Conservation (phyloP, 2,329 filamentous ascomycete genomes). For the Plenodomus lindquistii region DNA sequence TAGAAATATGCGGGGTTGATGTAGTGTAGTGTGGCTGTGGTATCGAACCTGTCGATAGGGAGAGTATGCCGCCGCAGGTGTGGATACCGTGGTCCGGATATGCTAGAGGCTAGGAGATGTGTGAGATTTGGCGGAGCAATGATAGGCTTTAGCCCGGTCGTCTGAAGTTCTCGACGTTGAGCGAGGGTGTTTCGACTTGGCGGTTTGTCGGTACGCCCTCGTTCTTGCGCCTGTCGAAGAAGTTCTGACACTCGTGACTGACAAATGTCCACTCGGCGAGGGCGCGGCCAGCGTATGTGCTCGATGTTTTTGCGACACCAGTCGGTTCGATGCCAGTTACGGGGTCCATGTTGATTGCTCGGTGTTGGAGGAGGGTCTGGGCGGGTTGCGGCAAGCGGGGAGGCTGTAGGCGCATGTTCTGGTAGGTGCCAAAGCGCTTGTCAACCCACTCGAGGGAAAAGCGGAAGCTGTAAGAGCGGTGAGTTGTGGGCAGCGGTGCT, state of each 20-base stretch:
- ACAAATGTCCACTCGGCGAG: slow-evolving; percentile 79
- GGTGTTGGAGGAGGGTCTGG: slow-evolving; percentile 63
- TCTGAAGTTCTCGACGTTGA: slow-evolving; percentile 67
- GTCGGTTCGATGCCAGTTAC: slow-evolving; percentile 39
- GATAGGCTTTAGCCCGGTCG: slow-evolving; percentile 42
- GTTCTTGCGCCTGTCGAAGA: slow-evolving; percentile 73
- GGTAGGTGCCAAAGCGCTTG: slow-evolving; percentile 58
- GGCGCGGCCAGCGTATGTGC: slow-evolving; percentile 70
- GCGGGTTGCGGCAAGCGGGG: slow-evolving; percentile 73
- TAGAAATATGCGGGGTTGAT: slow-evolving; percentile 1
- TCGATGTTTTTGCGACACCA: slow-evolving; percentile 45
- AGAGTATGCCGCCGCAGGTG: neutral
- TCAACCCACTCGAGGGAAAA: slow-evolving; percentile 73
- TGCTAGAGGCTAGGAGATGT: neutral
- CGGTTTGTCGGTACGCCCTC: slow-evolving; percentile 70
- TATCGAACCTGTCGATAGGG: slow-evolving; percentile 27
- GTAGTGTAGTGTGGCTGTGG: slow-evolving; percentile 5
- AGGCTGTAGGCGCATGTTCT: slow-evolving; percentile 65
- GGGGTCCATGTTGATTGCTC: slow-evolving; percentile 33
- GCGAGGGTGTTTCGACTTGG: slow-evolving; percentile 70
- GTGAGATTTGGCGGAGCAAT: neutral
- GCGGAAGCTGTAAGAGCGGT: slow-evolving; percentile 68
- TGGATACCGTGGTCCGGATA: neutral
- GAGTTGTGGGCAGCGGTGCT: slow-evolving; percentile 56
- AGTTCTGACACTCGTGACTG: slow-evolving; percentile 78